These are phyloP conservation scores for Grigorovia humatica DNA, from an alignment of 805 yeast species.

Conservation along the genomic window DNA sequence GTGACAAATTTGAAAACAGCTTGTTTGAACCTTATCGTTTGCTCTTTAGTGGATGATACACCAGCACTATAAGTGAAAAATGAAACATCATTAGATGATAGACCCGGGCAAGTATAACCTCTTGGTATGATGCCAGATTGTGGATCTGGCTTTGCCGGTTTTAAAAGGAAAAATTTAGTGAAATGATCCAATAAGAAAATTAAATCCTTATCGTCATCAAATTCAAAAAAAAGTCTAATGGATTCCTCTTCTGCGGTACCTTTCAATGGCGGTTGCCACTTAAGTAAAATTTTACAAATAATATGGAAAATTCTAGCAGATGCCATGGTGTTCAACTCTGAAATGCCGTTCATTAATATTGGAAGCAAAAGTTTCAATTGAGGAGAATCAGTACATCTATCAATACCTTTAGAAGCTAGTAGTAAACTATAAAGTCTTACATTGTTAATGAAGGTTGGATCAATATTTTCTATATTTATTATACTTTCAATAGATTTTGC, in stretches of 20 bases:
- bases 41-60: slow-evolving; percentile 41
- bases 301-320: slow-evolving; percentile 54
- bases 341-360: slow-evolving; percentile 36
- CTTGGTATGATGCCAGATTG: slow-evolving; percentile 31
- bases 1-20: slow-evolving; percentile 29
- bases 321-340: slow-evolving; percentile 27
- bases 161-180: slow-evolving; percentile 47
- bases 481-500: slow-evolving; percentile 39
- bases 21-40: slow-evolving; percentile 33
- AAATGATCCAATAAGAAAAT: slow-evolving; percentile 38
- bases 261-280: slow-evolving; percentile 41
- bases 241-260: slow-evolving; percentile 35
- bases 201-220: slow-evolving; percentile 34
- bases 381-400: slow-evolving; percentile 34
- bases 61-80: slow-evolving; percentile 67
- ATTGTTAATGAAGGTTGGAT: slow-evolving; percentile 31
- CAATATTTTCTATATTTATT: background rate
- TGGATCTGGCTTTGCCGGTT: slow-evolving; percentile 34
- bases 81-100: slow-evolving; percentile 43
- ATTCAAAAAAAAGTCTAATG: slow-evolving; percentile 27
- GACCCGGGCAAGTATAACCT: slow-evolving; percentile 50
- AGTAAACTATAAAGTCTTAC: slow-evolving; percentile 55
- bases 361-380: slow-evolving; percentile 37
- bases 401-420: slow-evolving; percentile 59
- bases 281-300: slow-evolving; percentile 42